Percentiles rank a stretch among this genome's conserved stretches.
phyloP scores from a whole-genome alignment of 768 basidiomycete species.

The Ramaria sp. region DNA sequence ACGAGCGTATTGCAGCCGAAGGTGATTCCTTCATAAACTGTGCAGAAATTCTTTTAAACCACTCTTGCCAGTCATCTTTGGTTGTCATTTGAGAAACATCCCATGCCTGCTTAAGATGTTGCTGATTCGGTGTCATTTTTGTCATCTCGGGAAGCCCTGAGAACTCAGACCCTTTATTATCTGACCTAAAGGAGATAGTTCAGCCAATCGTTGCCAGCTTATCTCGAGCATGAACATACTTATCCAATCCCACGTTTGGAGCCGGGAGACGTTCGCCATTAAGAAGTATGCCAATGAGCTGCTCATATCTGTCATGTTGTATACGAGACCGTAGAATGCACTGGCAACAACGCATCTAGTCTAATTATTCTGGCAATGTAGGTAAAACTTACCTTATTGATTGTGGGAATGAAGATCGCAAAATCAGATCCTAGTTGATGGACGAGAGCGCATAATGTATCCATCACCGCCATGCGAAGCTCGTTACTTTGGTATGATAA shows the following conservation, averaged over 20 bases:
- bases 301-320: conserved; percentile 75
- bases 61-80: conserved; percentile 86
- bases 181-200: neutral
- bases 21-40: conserved; percentile 99
- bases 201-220: neutral
- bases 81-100: conserved; percentile 69
- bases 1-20: conserved; percentile 94
- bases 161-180: conserved; percentile 41
- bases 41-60: conserved; percentile 87
- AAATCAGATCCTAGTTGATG: conserved; percentile 94
- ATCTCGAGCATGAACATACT: conserved; percentile 9
- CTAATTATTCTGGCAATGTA: neutral
- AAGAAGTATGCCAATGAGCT: conserved; percentile 75
- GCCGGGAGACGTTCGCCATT: conserved; percentile 80
- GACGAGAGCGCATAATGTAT: conserved; percentile 84
- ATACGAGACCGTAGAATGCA: conserved; percentile 68
- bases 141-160: conserved; percentile 72
- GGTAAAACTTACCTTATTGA: conserved; percentile 67
- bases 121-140: conserved; percentile 91
- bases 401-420: conserved; percentile 94
- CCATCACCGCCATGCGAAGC: conserved; percentile 77
- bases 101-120: conserved; percentile 96
- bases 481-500: conserved; percentile 67
- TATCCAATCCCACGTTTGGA: neutral
- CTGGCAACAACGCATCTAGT: conserved; percentile 28